Conservation (phyloP, 495 filamentous ascomycete genomes). For the Saxophila tyrrhenica region DNA sequence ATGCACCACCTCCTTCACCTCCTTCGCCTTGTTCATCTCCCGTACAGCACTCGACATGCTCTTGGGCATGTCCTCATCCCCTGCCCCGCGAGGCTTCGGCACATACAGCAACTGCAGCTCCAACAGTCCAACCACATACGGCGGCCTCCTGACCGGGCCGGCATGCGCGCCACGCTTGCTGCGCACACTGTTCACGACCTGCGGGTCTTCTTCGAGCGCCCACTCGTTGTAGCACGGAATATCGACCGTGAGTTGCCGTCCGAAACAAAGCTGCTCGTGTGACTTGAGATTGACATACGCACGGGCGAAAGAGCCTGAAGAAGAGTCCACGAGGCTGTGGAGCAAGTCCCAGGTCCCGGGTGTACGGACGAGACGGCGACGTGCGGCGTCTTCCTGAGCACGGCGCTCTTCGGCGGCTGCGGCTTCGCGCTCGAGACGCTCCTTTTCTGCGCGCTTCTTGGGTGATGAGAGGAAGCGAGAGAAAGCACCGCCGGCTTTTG, state of each 20-base stretch:
- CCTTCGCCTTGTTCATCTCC: slow-evolving; percentile 81
- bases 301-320: slow-evolving; percentile 85
- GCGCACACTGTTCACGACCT: slow-evolving; percentile 64
- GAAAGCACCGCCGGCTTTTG: slow-evolving; percentile 66
- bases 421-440: slow-evolving; percentile 67
- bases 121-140: slow-evolving; percentile 89
- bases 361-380: slow-evolving; percentile 42
- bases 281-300: slow-evolving; percentile 88
- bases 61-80: slow-evolving; percentile 95
- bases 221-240: slow-evolving; percentile 96
- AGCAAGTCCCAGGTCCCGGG: slow-evolving; percentile 75
- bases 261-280: slow-evolving; percentile 75
- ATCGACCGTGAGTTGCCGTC: slow-evolving; percentile 74
- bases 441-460: slow-evolving; percentile 87
- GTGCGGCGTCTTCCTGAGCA: slow-evolving; percentile 55
- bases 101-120: slow-evolving; percentile 90
- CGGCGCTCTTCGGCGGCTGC: slow-evolving; percentile 49
- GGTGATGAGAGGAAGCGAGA: slow-evolving; percentile 87
- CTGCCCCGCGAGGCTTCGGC: slow-evolving; percentile 76
- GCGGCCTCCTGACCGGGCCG: slow-evolving; percentile 54
- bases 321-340: slow-evolving; percentile 62
- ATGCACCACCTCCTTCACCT: slow-evolving; percentile 51
- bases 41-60: slow-evolving; percentile 92
- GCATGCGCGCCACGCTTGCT: slow-evolving; percentile 63
- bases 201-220: slow-evolving; percentile 68